Evolutionary conservation across 2,329 filamentous ascomycete species (phyloP).

Genomic region (Coniochaeta pulveracea): DNA sequence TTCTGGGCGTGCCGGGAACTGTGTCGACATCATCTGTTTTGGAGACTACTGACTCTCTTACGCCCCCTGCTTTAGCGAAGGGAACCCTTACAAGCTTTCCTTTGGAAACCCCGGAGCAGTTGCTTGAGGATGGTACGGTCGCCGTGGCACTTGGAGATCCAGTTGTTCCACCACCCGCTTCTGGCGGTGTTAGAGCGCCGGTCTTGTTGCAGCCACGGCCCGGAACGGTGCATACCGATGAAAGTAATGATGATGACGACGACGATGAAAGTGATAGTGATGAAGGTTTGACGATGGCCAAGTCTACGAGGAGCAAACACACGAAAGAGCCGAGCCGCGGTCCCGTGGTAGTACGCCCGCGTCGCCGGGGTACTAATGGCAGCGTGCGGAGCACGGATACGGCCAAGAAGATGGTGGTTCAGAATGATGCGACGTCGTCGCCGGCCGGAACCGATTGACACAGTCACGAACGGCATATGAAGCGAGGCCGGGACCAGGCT

Average conservation of each 20-base stretch:
- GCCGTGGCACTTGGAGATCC: slow-evolving; percentile 13
- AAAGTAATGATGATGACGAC: slow-evolving; percentile 26
- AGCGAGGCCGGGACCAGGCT: too few species aligned
- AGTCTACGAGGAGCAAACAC: slow-evolving; percentile 31
- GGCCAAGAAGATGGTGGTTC: slow-evolving; percentile 42
- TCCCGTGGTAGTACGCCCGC: slow-evolving; percentile 22
- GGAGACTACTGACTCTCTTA: slow-evolving; percentile 42
- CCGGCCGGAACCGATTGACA: too few species aligned
- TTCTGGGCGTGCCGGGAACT: slow-evolving; percentile 37
- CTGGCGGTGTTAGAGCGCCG: too few species aligned
- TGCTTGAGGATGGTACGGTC: slow-evolving; percentile 17
- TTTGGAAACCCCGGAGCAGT: slow-evolving; percentile 26
- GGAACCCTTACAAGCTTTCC: slow-evolving; percentile 34
- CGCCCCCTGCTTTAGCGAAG: slow-evolving; percentile 38
- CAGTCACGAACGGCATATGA: too few species aligned
- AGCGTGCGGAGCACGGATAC: slow-evolving; percentile 53
- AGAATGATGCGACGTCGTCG: too few species aligned
- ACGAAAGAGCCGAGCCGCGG: slow-evolving; percentile 17
- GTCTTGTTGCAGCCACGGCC: too few species aligned
- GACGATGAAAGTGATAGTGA: slow-evolving; percentile 42
- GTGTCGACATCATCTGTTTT: slow-evolving; percentile 32
- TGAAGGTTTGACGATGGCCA: slow-evolving; percentile 42
- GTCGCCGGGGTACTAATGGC: slow-evolving; percentile 46
- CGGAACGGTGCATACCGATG: background rate
- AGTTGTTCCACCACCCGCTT: background rate